Evolutionary conservation across 768 basidiomycete species (phyloP), one percentile per base, ranked within the genome.

Genomic region (Mycena kentingensis): DNA sequence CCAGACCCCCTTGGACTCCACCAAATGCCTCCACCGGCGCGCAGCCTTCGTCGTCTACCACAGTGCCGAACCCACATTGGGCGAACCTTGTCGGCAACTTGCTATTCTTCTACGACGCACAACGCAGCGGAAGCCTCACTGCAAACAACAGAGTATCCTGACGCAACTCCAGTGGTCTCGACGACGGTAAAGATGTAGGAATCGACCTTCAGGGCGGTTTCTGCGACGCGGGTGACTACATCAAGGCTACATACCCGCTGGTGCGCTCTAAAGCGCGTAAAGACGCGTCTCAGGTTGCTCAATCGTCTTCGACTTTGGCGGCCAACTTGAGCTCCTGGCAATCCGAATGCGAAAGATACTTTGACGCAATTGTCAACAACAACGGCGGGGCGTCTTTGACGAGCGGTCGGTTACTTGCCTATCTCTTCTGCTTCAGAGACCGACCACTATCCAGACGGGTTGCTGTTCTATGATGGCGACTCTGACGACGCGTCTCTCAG

Each of bases 161-260:
- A 94, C 76, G 94, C 46, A 97, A 97, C 62, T 80, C 87, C 50
- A 92, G 90, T 62, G 81, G 83, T 16, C 60, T 86, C 21, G 71
- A 82, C 29, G 95, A 98, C 69, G 95, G 93, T 13, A 68, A 75
- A 52, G 87, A 92, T 57, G 84, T 77, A 28, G 77, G 77, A 5
- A 63, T 93, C 15, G 89, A 98, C 66, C 71, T 97, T 46, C 83
- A 78, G 27, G 92, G 93, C 36, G 95, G 94, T 6, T 96, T 87
- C 65, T 95, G 90, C 65, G 94, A 96, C 75, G 93, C 94, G 54
- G 93, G 93, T 74, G 89, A 94, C 70, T 96, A 87, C 67, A 87
- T 94, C 69, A 96, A 95, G 64, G 85, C 84, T 45, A 89, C 90
- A 3, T 95, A 83, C 59, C 90, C 94, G 12, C 69, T 96, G 66